Evolutionary conservation across 495 filamentous ascomycete genomes (phyloP), one percentile per base, ranked within the genome.

Genomic region (Penicillium argentinense): DNA sequence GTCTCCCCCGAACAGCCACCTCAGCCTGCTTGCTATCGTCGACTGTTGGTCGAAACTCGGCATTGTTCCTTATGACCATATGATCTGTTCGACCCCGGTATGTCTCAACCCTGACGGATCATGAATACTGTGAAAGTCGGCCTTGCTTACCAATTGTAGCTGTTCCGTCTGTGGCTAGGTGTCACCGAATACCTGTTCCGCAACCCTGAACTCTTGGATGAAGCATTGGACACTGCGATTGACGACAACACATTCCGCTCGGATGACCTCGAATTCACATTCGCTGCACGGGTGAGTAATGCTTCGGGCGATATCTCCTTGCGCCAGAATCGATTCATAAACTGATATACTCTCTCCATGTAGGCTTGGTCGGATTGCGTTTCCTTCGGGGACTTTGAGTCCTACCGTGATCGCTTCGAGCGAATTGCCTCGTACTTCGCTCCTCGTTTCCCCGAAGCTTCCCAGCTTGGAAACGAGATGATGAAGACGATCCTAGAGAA

Each of bases 181-280:
- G 91, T 96, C n/a, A 90, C 91, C 5, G 91, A 98, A 69, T 95
- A 95, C 67, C 74, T 98, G 14, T 98, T 96, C 73, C 85, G 92
- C 41, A 91, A 91, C 50, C 78, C 82, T 16, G 82, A 80, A 0
- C 77, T 96, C 18, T 82, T 98, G 1, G 83, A 92, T n/a, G 89
- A 93, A 58, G 85, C 83, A 16, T 78, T 97, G 50, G 75, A 86
- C 19, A 91, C 89, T 12, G 92, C 91, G 0, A 81, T 96, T 57
- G 81, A 91, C 42, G 93, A 97, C 59, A 82, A 83, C 25, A 89
- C 86, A 1, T 97, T 97, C 66, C 76, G 92, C 11, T 81, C 83
- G 12, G 93, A 98, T 59, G 93, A 98, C 63, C 68, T 97, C 38
- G 92, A 97, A 67, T 98, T 98, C 62, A 96, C 93, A 8, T 95